A percentile compares a stretch with the other conserved stretches of the same genome.
Conservation (phyloP, 2,329 filamentous ascomycete genomes). For the Fusarium nematophilum region DNA sequence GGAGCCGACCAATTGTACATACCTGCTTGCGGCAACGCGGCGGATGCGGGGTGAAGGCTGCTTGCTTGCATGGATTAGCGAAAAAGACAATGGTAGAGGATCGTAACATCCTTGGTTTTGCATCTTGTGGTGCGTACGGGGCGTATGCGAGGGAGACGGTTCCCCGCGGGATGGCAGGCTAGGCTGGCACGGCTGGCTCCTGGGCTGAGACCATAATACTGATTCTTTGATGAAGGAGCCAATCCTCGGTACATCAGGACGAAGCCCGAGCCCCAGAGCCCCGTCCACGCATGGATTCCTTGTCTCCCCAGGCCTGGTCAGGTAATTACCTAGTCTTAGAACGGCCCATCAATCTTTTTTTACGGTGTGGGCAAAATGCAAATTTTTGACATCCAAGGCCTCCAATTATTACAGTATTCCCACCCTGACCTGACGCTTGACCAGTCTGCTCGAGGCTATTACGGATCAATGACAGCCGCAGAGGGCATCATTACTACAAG, state of each 20-base stretch:
- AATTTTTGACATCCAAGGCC: neutral
- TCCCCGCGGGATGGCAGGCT: neutral
- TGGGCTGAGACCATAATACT: too few species aligned
- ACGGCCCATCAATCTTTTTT: neutral
- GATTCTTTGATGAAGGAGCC: too few species aligned
- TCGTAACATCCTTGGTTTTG: slow-evolving; percentile 18
- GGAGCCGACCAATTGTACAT: slow-evolving; percentile 32
- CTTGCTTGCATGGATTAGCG: slow-evolving; percentile 32
- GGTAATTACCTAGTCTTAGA: slow-evolving; percentile 2
- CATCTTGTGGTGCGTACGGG: slow-evolving; percentile 3
- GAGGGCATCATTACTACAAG: neutral
- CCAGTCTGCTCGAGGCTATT: slow-evolving; percentile 5
- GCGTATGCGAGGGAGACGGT: slow-evolving; percentile 1
- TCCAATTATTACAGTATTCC: slow-evolving; percentile 1
- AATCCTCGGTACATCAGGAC: slow-evolving; percentile 1
- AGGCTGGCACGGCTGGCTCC: neutral
- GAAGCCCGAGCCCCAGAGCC: neutral
- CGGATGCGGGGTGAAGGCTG: slow-evolving; percentile 30
- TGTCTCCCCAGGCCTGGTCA: slow-evolving; percentile 4
- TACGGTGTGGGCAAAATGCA: slow-evolving; percentile 3
- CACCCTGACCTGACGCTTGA: neutral
- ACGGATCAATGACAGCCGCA: neutral
- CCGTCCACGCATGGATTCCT: slow-evolving; percentile 2
- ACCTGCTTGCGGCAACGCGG: slow-evolving; percentile 31
- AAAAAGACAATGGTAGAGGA: slow-evolving; percentile 28